Evolutionary conservation across 495 filamentous ascomycete species (phyloP).

Genomic region (Aspergillus hancockii): DNA sequence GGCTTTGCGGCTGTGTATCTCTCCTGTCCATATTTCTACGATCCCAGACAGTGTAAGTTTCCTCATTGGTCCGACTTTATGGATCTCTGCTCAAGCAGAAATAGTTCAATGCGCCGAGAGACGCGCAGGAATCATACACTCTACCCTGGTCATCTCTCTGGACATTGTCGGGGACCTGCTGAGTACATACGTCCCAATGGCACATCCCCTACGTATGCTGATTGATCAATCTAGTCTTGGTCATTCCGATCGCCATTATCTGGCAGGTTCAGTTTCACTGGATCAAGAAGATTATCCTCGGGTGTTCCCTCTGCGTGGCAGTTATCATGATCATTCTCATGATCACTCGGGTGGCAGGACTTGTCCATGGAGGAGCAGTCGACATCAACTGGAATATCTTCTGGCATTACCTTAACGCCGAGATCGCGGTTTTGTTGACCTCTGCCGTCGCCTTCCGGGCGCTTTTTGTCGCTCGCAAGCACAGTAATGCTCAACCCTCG

Average conservation of each 20-base stretch:
- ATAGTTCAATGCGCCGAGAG: neutral
- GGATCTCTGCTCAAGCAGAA: neutral
- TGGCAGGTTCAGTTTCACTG: neutral
- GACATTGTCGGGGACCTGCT: slow-evolving; percentile 1
- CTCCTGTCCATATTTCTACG: neutral
- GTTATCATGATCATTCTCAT: neutral
- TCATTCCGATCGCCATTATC: neutral
- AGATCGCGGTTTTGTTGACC: neutral
- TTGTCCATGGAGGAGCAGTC: neutral
- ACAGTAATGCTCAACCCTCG: neutral
- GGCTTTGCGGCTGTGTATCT: neutral
- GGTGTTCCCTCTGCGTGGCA: neutral
- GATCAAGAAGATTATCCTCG: neutral
- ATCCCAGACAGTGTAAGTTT: neutral
- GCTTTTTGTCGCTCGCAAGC: neutral
- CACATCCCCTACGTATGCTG: neutral
- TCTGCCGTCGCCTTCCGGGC: neutral
- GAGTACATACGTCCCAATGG: neutral
- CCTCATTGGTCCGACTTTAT: too few relatives aligned
- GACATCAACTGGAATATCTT: neutral
- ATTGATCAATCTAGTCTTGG: neutral
- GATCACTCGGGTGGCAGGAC: neutral
- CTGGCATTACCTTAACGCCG: neutral
- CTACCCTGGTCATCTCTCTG: neutral
- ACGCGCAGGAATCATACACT: neutral